Evolutionary conservation across 228 moss, liverwort and hornwort species (phyloP).

Genomic region (Sphagnum magellanicum): DNA sequence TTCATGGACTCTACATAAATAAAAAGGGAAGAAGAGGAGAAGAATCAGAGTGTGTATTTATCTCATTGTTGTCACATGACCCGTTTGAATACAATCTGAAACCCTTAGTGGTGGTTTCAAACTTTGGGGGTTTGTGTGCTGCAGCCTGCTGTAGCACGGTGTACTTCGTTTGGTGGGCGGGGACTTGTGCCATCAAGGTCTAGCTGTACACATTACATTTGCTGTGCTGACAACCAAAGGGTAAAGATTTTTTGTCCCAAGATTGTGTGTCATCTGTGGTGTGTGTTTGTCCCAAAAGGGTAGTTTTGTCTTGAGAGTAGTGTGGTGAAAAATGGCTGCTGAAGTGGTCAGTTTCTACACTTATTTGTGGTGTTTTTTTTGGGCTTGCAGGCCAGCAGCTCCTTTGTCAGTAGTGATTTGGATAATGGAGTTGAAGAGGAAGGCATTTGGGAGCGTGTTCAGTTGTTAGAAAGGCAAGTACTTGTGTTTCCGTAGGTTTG

Average conservation of each 20-base stretch:
- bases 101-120: no score
- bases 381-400: constrained; percentile 20
- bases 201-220: constrained; percentile 22
- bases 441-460: constrained; percentile 42
- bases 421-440: constrained; percentile 48
- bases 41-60: no score
- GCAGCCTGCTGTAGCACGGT: no score
- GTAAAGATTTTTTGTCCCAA: constrained; percentile 15
- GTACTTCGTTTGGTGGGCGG: no score
- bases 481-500: neutral
- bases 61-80: no score
- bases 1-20: no score
- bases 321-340: neutral
- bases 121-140: no score
- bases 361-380: constrained; percentile 1
- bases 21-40: no score
- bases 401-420: constrained; percentile 31
- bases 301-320: neutral
- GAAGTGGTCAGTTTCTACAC: constrained; percentile 2
- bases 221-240: constrained; percentile 41
- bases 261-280: neutral
- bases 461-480: constrained; percentile 48
- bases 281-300: neutral
- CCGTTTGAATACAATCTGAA: no score
- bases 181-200: constrained; percentile 8